phyloP scores from a whole-genome alignment of 140 eudicot species.

The Oenanthe javanica region DNA sequence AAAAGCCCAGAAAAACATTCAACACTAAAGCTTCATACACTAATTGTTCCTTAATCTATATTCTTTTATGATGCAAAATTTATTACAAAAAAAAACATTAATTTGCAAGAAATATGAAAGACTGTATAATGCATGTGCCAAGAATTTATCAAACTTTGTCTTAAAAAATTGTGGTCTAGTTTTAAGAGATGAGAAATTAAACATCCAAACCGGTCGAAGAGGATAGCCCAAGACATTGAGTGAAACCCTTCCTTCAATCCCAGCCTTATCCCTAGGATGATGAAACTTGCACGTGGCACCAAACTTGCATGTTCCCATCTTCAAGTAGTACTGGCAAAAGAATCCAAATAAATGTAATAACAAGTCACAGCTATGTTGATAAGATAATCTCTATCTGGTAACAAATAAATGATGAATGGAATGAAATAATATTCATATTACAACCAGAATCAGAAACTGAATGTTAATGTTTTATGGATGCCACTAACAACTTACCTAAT shows the following conservation, averaged over 20 bases:
- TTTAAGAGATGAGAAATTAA: constrained; percentile 17
- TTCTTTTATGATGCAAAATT: background rate
- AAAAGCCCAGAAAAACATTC: no score
- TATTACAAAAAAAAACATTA: background rate
- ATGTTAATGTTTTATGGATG: background rate
- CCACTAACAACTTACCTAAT: background rate
- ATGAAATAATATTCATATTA: no score
- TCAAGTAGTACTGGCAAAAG: constrained; percentile 56
- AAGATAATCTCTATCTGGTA: background rate
- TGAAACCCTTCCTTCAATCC: constrained; percentile 71
- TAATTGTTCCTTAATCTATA: background rate
- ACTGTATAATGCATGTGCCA: background rate
- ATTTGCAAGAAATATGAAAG: background rate
- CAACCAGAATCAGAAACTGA: background rate
- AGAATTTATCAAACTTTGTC: background rate
- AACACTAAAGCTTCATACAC: no score
- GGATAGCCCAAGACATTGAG: constrained; percentile 88
- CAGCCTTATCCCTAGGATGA: constrained; percentile 95
- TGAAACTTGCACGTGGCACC: constrained; percentile 99
- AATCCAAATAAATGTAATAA: constrained; percentile 1
- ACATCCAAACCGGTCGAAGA: constrained; percentile 85
- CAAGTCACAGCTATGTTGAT: background rate
- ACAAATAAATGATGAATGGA: background rate
- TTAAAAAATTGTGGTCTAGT: background rate
- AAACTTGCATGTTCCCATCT: constrained; percentile 94